Evolutionary conservation across 164 flowering plant genomes (phyloP).

Genomic region (Dillenia suffruticosa): DNA sequence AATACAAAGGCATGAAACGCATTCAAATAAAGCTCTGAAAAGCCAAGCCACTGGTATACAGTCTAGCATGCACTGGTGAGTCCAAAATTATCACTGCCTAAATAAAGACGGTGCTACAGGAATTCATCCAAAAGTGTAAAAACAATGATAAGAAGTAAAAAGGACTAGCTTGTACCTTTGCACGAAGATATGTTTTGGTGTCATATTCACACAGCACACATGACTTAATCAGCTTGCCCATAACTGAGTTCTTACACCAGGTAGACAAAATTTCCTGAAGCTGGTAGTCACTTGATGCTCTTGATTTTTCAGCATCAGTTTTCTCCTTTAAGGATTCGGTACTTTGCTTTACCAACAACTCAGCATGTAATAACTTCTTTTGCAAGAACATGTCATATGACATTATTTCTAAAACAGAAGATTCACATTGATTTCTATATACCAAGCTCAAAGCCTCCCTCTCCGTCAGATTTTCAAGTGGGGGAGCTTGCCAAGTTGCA

Average conservation of each 20-base stretch:
- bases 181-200: conserved; percentile 24
- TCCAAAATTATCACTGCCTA: not conserved
- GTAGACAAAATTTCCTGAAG: conserved; percentile 38
- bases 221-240: conserved; percentile 49
- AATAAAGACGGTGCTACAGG: not conserved
- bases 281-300: conserved; percentile 16
- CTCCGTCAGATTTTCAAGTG: conserved; percentile 23
- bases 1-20: no score
- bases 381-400: conserved; percentile 62
- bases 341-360: conserved; percentile 24
- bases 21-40: no score
- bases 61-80: no score
- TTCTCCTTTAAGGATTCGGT: conserved; percentile 27
- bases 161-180: conserved; percentile 44
- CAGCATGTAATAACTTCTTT: conserved; percentile 48
- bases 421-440: conserved; percentile 55
- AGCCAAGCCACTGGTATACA: no score
- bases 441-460: conserved; percentile 28
- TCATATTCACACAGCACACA: conserved; percentile 53
- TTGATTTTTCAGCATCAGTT: conserved; percentile 20
- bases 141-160: conserved; percentile 2
- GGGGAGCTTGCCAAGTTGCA: conserved; percentile 16
- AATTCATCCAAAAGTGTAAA: not conserved
- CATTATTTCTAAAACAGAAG: conserved; percentile 58
- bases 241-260: conserved; percentile 44